Evolutionary conservation across 106 monocot genomes (phyloP), one percentile per base, ranked within the genome.

Genomic region (Gastrodia elata): DNA sequence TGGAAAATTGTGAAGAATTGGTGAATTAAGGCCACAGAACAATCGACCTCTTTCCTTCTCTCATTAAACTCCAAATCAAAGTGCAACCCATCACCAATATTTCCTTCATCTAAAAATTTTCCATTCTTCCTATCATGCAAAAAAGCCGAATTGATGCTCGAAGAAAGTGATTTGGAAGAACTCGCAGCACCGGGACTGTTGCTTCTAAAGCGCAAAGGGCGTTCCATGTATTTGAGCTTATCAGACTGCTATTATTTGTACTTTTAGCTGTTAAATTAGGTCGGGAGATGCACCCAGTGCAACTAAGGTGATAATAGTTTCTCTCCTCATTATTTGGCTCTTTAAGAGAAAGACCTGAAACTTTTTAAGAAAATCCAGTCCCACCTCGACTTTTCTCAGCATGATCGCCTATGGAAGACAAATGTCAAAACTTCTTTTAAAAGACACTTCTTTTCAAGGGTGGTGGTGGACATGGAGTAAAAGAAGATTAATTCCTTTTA

Each of bases 271-370:
- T n/a, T n/a, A n/a, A 64, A 38, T 80, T 55, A 43, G 65, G 46
- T n/a, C 74, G 76, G 20, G 76, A 70, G 56, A 78, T 79, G 35
- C 82, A 89, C 69, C 87, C 77, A 39, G 73, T 56, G 5, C 76
- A 42, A 26, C 74, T 79, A 64, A 83, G 73, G 42, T 76, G 24
- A 32, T 76, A 74, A 22, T 71, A 70, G 49, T 38, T 70, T 49
- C 68, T 82, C 52, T 43, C n/a, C n/a, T n/a, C 77, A 42, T 69
- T n/a, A 2, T 81, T 77, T 64, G 78, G 56, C 46, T 89, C 81
- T 77, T 73, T 65, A n/a, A 76, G 76, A 71, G 79, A 37, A 52
- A 83, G 64, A 37, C n/a, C 73, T 9, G 81, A 64, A 24, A 72
- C 79, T 68, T 75, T 85, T 78, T 68, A 78, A 24, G 83, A 75